A percentile compares a stretch with the other conserved stretches of the same genome.
Evolutionary conservation across 495 filamentous ascomycete species (phyloP).

Genomic region (Filosporella fistucella): DNA sequence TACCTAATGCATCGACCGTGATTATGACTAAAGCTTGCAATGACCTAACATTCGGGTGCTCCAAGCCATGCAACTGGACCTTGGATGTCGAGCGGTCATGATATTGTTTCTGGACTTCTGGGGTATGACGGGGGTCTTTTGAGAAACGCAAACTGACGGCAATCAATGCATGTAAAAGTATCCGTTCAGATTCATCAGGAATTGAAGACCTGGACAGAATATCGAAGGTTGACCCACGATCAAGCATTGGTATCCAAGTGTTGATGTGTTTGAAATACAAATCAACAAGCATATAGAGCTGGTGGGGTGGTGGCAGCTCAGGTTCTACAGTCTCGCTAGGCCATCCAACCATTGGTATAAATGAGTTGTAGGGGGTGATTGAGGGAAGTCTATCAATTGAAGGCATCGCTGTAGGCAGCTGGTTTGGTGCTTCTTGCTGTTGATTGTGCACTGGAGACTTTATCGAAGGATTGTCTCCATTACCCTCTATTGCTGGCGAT

Average conservation of each 20-base stretch:
- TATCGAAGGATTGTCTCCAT: no score
- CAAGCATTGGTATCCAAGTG: conserved; percentile 33
- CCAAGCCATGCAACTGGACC: conserved; percentile 29
- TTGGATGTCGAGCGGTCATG: conserved; percentile 21
- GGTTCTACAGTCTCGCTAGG: no score
- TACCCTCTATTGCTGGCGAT: no score
- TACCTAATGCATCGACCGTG: conserved; percentile 25
- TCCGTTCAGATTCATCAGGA: conserved; percentile 11
- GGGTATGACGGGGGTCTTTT: conserved; percentile 3
- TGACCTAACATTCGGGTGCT: conserved; percentile 29
- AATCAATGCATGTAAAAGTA: conserved; percentile 30
- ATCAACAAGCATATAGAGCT: conserved; percentile 24
- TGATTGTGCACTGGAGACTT: no score
- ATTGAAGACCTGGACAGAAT: conserved; percentile 17
- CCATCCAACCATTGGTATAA: no score
- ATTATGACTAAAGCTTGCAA: conserved; percentile 32
- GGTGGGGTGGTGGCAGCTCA: background rate
- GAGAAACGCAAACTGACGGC: no score
- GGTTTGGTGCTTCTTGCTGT: no score
- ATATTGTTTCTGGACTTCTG: no score
- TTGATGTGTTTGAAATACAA: conserved; percentile 30
- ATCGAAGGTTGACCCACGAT: conserved; percentile 25
- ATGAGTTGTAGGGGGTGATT: no score
- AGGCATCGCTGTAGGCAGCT: no score
- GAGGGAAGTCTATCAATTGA: no score